phyloP scores from a whole-genome alignment of 441 rosid species.

The Populus hybrid region DNA sequence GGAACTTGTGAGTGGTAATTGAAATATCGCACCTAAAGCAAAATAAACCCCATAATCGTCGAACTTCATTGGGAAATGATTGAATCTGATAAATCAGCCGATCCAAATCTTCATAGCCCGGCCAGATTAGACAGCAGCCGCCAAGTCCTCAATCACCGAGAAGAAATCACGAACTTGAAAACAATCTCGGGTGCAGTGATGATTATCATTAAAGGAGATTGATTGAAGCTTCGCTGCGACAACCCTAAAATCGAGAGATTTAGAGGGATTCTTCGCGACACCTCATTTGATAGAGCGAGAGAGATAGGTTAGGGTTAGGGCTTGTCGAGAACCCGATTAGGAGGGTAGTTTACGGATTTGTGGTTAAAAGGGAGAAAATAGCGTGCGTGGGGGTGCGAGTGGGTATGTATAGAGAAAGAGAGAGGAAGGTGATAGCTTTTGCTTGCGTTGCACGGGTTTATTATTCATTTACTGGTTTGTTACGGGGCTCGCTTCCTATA shows the following conservation, averaged over 20 bases:
- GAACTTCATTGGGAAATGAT: not conserved
- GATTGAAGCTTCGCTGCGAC: not conserved
- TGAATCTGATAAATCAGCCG: slow-evolving; percentile 1
- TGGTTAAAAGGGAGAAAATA: not conserved
- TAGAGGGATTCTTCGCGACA: not conserved
- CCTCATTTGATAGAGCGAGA: not conserved
- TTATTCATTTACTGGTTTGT: not conserved
- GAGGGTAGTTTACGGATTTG: not conserved
- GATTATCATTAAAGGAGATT: not conserved
- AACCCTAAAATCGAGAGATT: not conserved
- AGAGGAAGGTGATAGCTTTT: not conserved
- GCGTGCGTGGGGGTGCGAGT: not conserved
- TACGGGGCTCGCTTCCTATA: not conserved
- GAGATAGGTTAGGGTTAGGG: slow-evolving; percentile 14
- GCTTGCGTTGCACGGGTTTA: not conserved
- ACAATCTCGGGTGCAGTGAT: not conserved
- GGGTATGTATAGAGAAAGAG: too few relatives aligned
- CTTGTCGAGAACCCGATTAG: not conserved
- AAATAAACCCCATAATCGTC: not conserved
- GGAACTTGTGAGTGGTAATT: not conserved
- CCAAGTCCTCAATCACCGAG: slow-evolving; percentile 10
- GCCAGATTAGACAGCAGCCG: slow-evolving; percentile 2
- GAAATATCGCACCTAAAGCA: slow-evolving; percentile 7
- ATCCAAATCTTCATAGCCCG: slow-evolving; percentile 20
- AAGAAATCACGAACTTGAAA: not conserved